phyloP scores from a whole-genome alignment of 2,329 filamentous ascomycete species.

The Ascochyta pisi region DNA sequence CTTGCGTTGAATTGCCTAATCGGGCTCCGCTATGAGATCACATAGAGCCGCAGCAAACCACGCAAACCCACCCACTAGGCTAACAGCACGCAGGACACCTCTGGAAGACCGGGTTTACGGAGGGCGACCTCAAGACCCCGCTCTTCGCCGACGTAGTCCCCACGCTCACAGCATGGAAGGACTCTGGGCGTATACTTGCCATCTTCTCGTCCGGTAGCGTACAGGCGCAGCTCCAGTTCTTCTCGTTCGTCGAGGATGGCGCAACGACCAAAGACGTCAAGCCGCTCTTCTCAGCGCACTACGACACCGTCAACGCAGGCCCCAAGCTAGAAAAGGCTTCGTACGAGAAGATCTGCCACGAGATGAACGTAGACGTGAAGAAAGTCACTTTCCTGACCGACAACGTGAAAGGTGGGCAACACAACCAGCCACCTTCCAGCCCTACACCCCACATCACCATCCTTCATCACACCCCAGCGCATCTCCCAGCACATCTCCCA shows the following conservation, averaged over 20 bases:
- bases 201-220: constrained; percentile 87
- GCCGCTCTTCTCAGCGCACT: constrained; percentile 53
- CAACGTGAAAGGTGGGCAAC: constrained; percentile 65
- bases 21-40: constrained; percentile 22
- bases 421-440: constrained; percentile 8
- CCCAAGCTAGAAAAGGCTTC: constrained; percentile 72
- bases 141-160: constrained; percentile 78
- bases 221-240: constrained; percentile 80
- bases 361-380: constrained; percentile 38
- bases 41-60: constrained; percentile 1
- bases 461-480: not conserved
- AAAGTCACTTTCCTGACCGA: constrained; percentile 82
- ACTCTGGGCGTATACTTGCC: constrained; percentile 63
- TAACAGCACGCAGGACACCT: constrained; percentile 63
- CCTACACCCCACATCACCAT: constrained; percentile 9
- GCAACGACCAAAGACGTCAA: constrained; percentile 51
- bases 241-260: constrained; percentile 62
- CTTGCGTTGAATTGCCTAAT: constrained; percentile 14
- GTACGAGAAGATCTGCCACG: constrained; percentile 69
- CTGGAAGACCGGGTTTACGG: constrained; percentile 76
- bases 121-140: constrained; percentile 72
- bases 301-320: constrained; percentile 82
- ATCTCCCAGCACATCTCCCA: not conserved
- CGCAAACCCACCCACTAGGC: constrained; percentile 21
- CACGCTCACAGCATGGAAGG: constrained; percentile 66